phyloP scores from a whole-genome alignment of 192 early-diverging fungal species.

The Coemansia pectinata region DNA sequence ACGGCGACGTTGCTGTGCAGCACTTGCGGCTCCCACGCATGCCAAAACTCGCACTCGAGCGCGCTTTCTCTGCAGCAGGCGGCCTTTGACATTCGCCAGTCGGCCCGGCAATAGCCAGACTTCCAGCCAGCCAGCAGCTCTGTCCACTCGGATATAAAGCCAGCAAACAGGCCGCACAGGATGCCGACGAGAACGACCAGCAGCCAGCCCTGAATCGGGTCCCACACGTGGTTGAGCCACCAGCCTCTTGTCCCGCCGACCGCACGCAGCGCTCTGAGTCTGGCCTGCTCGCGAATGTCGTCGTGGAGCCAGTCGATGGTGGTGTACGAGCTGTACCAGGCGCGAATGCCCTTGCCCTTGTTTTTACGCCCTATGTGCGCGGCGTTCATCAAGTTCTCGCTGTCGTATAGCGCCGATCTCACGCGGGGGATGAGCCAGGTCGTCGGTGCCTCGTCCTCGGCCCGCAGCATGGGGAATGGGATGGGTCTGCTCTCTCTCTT shows the following conservation, averaged over 20 bases:
- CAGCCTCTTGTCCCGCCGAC: constrained; percentile 60
- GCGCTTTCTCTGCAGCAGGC: constrained; percentile 78
- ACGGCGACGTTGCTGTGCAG: constrained; percentile 18
- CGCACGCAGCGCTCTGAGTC: constrained; percentile 61
- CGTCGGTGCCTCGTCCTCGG: constrained; percentile 43
- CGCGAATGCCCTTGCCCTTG: constrained; percentile 44
- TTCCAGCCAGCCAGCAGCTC: constrained; percentile 86
- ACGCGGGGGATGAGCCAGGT: constrained; percentile 53
- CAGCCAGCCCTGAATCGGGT: constrained; percentile 86
- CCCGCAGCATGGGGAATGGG: constrained; percentile 44
- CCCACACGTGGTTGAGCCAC: constrained; percentile 62
- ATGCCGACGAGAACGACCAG: constrained; percentile 73
- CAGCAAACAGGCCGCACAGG: constrained; percentile 43
- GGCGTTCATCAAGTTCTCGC: constrained; percentile 28
- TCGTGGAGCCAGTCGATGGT: constrained; percentile 88
- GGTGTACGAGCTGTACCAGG: constrained; percentile 51
- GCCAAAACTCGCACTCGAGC: constrained; percentile 63
- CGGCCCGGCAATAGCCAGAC: constrained; percentile 76
- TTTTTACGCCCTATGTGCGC: constrained; percentile 22
- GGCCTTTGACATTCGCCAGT: constrained; percentile 72
- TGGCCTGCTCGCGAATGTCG: constrained; percentile 75
- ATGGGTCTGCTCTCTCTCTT: constrained; percentile 14
- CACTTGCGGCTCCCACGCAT: constrained; percentile 53
- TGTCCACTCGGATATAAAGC: constrained; percentile 55
- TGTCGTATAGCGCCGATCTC: constrained; percentile 44